phyloP scores from a whole-genome alignment of 768 basidiomycete genomes.

The Lentinus brumalis region DNA sequence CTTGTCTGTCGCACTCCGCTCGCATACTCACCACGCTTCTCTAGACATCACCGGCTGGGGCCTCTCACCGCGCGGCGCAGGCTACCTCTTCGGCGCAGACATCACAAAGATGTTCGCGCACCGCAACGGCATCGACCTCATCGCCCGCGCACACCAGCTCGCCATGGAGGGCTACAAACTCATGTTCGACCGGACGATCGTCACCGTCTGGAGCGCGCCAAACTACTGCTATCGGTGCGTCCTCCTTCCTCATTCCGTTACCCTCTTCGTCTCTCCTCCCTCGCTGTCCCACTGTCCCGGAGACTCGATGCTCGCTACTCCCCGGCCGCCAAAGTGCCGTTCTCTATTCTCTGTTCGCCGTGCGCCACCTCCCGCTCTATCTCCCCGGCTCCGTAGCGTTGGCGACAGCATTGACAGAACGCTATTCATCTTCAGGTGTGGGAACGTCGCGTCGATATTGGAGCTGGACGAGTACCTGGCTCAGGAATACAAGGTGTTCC shows the following conservation, averaged over 20 bases:
- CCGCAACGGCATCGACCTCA: conserved; percentile 89
- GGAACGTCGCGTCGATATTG: conserved; percentile 93
- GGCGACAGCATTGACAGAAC: no score
- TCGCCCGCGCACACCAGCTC: conserved; percentile 96
- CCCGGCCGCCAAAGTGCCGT: no score
- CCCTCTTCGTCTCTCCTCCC: no score
- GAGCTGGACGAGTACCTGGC: conserved; percentile 91
- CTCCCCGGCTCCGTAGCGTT: neutral
- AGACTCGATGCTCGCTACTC: no score
- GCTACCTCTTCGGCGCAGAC: conserved; percentile 92
- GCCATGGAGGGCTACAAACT: conserved; percentile 98
- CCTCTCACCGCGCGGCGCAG: conserved; percentile 95
- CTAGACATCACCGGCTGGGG: conserved; percentile 94
- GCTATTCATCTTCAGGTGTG: conserved; percentile 59
- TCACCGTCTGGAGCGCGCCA: conserved; percentile 97
- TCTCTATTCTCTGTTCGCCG: no score
- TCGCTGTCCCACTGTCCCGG: no score
- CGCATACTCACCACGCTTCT: neutral
- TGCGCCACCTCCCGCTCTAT: neutral
- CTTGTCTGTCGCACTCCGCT: neutral
- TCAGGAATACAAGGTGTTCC: conserved; percentile 96
- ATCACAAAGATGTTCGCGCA: conserved; percentile 90
- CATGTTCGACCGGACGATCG: conserved; percentile 94
- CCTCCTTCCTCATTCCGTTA: neutral
- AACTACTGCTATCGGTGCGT: conserved; percentile 97